A percentile compares a stretch with the other conserved stretches of the same genome.
Conservation (phyloP, 2,329 filamentous ascomycete species). For the Emergomyces pasteurianus region DNA sequence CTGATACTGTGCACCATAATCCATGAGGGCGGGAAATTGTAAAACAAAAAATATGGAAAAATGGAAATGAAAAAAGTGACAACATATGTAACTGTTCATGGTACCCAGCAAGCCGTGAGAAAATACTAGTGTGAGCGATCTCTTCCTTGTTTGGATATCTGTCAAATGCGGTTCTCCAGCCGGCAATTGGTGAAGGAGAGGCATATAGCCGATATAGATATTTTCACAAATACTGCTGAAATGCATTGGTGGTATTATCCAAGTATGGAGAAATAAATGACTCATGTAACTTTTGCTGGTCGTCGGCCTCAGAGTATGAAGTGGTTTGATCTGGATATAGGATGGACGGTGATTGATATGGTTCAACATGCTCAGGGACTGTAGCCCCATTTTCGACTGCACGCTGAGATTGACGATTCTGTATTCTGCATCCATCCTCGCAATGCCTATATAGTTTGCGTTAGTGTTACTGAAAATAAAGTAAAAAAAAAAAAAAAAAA, state of each 20-base stretch:
- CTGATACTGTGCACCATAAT: neutral
- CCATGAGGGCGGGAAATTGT: neutral
- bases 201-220: too few relatives aligned
- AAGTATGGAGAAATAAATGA: constrained; percentile 1
- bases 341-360: neutral
- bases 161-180: neutral
- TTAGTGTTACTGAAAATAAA: neutral
- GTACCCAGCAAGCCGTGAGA: neutral
- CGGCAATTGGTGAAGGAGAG: neutral
- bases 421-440: constrained; percentile 12
- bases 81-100: neutral
- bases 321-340: neutral
- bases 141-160: neutral
- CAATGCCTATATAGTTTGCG: constrained; percentile 7
- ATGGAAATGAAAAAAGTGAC: neutral
- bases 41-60: neutral
- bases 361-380: neutral
- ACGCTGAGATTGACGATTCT: constrained; percentile 4
- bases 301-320: neutral
- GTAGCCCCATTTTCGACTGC: neutral
- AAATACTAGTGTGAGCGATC: neutral
- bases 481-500: too few relatives aligned
- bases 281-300: neutral
- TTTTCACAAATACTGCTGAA: neutral
- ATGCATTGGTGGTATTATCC: constrained; percentile 1